Conservation (phyloP, 2,329 filamentous ascomycete species). For the Cryphonectria radicalis region DNA sequence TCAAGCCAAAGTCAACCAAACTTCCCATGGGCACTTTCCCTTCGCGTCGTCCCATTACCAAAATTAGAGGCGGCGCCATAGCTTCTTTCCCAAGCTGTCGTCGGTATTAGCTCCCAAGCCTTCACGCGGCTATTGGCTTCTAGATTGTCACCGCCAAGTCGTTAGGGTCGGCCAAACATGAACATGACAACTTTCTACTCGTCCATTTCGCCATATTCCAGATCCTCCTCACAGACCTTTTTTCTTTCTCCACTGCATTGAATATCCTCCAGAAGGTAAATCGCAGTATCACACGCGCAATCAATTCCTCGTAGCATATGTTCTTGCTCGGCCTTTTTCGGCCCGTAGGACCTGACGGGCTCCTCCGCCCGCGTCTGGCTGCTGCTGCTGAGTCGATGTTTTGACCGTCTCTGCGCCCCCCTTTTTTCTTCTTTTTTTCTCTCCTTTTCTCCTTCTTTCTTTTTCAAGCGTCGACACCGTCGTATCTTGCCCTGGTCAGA, state of each 20-base stretch:
- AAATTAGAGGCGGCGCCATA: background rate
- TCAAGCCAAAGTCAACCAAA: background rate
- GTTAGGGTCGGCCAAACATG: background rate
- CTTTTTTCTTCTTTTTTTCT: too few relatives aligned
- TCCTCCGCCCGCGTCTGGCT: too few relatives aligned
- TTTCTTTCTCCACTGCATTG: background rate
- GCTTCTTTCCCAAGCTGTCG: background rate
- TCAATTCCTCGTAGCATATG: background rate
- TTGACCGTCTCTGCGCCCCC: background rate
- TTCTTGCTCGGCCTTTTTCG: constrained; percentile 1
- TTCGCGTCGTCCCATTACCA: background rate
- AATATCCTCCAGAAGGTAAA: background rate
- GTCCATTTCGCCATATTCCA: too few relatives aligned
- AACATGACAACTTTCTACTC: too few relatives aligned
- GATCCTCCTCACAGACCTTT: background rate
- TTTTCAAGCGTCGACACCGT: background rate
- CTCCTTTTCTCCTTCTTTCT: too few relatives aligned
- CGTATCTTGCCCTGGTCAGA: background rate
- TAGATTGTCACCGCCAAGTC: background rate
- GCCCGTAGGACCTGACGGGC: background rate
- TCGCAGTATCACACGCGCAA: too few relatives aligned
- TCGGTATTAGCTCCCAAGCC: background rate
- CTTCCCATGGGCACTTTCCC: background rate
- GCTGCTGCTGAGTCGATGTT: background rate
- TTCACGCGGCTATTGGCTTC: background rate